Base-by-base conservation (phyloP, 225 moss, liverwort and hornwort species). In the Rhytidiadelphus loreus region DNA sequence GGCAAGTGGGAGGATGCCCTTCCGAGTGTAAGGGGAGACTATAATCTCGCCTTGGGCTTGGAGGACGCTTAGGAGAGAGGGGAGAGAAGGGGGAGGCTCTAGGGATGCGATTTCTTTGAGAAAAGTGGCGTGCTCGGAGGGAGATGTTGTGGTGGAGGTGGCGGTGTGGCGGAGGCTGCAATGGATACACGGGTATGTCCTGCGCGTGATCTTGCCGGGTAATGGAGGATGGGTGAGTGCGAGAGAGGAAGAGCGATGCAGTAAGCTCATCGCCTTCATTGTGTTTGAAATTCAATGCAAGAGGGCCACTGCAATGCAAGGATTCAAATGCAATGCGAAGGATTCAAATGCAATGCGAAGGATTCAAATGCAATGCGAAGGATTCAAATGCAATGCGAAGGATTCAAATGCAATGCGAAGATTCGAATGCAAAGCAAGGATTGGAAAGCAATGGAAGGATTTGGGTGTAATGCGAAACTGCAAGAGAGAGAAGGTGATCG, bases 1-100 rank as follows among this genome's bases (percentile, higher is more conserved):
- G 46, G 95, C 98, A 5, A 99, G 95, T 22, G 98, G 98, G 39
- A 97, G 89, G 41, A 97, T 88, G 7, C 95, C 97, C 60, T 93
- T 92, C 70, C 95, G 94, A 77, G 92, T 83, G 85, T 95, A 96
- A 21, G 99, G 99, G 70, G 97, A 95, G 61, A 96, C 88, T 16
- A 95, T 4, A 11, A 25, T 88, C 87, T 96, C 93, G 9, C 99
- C 97, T 70, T 92, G 93, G 16, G 97, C 96, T 89, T 93, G 93
- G 22, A 99, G 90, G 73, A 96, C 95, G 80, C 88, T 84, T 13
- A 99, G 89, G 30, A 99, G 89, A 11, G 97, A 76, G 8, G 82
- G 75, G n/a, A 99, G 89, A 43, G 95, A 93, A 41, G 90, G 91
- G 37, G 94, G 96, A 39, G 96, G 95, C 74, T 93, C 95, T 33